phyloP scores from a whole-genome alignment of 106 monocot species.

The Dioscorea zingiberensis region DNA sequence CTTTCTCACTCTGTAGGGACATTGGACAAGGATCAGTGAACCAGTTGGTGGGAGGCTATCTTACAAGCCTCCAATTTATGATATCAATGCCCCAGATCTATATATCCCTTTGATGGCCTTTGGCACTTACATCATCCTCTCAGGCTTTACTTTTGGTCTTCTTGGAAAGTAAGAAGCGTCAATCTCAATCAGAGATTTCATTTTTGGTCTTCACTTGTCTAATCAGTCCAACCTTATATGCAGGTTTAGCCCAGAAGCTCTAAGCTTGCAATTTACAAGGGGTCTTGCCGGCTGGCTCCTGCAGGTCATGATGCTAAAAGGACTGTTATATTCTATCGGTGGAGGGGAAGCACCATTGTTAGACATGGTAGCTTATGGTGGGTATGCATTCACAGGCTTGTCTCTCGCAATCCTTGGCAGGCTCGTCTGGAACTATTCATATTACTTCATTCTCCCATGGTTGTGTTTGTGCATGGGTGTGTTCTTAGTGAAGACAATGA shows the following conservation, averaged over 20 bases:
- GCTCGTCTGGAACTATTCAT: conserved; percentile 31
- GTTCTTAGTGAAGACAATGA: conserved; percentile 24
- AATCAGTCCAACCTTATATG: background rate
- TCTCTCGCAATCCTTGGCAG: conserved; percentile 14
- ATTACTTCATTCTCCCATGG: conserved; percentile 33
- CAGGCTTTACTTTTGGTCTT: conserved; percentile 33
- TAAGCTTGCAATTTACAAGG: conserved; percentile 33
- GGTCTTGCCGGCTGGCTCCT: conserved; percentile 37
- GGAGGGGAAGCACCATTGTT: conserved; percentile 29
- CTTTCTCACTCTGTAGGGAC: conserved; percentile 13
- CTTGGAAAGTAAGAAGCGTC: conserved; percentile 24
- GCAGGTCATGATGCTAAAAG: conserved; percentile 27
- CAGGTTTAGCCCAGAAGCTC: conserved; percentile 35
- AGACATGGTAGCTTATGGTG: conserved; percentile 22
- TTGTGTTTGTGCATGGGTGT: conserved; percentile 35
- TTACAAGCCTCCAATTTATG: conserved; percentile 41
- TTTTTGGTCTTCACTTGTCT: no score
- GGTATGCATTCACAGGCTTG: conserved; percentile 28
- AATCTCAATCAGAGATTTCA: no score
- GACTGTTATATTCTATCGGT: conserved; percentile 30
- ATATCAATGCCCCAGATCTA: conserved; percentile 28
- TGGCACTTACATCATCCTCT: conserved; percentile 31
- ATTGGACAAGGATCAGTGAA: conserved; percentile 37
- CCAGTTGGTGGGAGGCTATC: conserved; percentile 40
- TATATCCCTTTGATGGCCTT: conserved; percentile 45